Evolutionary conservation across 768 basidiomycete genomes (phyloP).

Genomic region (Suillus placidus): DNA sequence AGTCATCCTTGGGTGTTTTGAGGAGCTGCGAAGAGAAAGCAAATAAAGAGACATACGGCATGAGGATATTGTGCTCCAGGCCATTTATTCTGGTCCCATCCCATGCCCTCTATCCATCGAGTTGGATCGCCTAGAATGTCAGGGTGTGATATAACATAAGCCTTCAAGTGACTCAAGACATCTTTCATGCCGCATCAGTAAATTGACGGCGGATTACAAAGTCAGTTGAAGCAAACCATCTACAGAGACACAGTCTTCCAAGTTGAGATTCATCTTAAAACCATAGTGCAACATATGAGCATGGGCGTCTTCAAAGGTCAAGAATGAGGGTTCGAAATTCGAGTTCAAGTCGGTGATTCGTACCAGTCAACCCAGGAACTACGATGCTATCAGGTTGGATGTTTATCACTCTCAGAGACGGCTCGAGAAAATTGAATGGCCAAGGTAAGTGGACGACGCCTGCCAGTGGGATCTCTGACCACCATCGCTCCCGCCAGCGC

Average conservation of each 20-base stretch:
- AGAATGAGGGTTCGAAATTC: not conserved
- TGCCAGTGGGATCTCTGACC: slow-evolving; percentile 1
- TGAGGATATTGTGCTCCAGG: slow-evolving; percentile 63
- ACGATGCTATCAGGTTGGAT: slow-evolving; percentile 47
- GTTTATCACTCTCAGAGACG: slow-evolving; percentile 24
- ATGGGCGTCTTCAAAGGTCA: slow-evolving; percentile 62
- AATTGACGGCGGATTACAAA: no score
- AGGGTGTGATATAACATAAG: slow-evolving; percentile 59
- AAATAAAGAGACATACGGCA: slow-evolving; percentile 48
- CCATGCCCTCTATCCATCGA: slow-evolving; percentile 82
- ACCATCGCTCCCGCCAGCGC: slow-evolving; percentile 25
- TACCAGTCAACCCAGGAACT: slow-evolving; percentile 77
- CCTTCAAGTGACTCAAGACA: slow-evolving; percentile 59
- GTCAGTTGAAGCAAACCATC: slow-evolving; percentile 45
- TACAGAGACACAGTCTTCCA: slow-evolving; percentile 60
- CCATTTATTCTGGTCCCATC: slow-evolving; percentile 95
- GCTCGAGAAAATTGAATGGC: slow-evolving; percentile 24
- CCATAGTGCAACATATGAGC: slow-evolving; percentile 80
- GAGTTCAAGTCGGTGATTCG: not conserved
- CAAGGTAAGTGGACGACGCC: slow-evolving; percentile 25
- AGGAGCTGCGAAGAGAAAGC: not conserved
- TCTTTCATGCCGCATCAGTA: slow-evolving; percentile 43
- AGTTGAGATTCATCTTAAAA: slow-evolving; percentile 58
- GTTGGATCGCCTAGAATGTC: slow-evolving; percentile 54
- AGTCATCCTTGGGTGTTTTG: slow-evolving; percentile 56